Evolutionary conservation across 306 rosid genomes (phyloP).

Genomic region (Quillaja saponaria): DNA sequence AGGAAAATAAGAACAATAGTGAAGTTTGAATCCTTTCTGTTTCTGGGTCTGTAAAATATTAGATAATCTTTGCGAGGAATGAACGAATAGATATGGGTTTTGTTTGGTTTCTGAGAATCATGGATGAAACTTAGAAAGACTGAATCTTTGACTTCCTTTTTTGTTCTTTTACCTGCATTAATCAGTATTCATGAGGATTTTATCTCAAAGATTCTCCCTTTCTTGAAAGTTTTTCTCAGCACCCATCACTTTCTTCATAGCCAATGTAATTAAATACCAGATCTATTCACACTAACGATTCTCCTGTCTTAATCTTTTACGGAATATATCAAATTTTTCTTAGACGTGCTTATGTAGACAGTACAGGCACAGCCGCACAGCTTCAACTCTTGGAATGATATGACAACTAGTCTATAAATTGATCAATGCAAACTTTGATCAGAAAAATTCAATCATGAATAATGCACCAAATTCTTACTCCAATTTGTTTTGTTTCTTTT

Average conservation of each 20-base stretch:
- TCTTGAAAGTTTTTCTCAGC: slow-evolving; percentile 5
- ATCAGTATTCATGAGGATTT: background rate
- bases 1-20: background rate
- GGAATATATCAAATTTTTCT: slow-evolving; percentile 11
- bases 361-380: too few relatives aligned
- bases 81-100: background rate
- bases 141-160: slow-evolving; percentile 7
- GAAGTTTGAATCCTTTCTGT: slow-evolving; percentile 2
- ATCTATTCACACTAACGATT: slow-evolving; percentile 21
- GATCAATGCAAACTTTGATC: slow-evolving; percentile 15
- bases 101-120: slow-evolving; percentile 33
- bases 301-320: slow-evolving; percentile 6
- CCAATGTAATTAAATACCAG: slow-evolving; percentile 14
- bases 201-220: too few relatives aligned
- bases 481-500: slow-evolving; percentile 16
- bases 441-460: background rate
- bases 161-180: slow-evolving; percentile 18
- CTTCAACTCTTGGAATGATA: background rate
- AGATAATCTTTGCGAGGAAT: background rate
- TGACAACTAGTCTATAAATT: slow-evolving; percentile 3
- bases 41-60: slow-evolving; percentile 25
- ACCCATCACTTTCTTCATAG: slow-evolving; percentile 10
- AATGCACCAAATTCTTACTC: too few relatives aligned
- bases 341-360: background rate
- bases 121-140: background rate